Conservation (phyloP, 257 asterid genomes). For the Parsonsia alboflavescens region DNA sequence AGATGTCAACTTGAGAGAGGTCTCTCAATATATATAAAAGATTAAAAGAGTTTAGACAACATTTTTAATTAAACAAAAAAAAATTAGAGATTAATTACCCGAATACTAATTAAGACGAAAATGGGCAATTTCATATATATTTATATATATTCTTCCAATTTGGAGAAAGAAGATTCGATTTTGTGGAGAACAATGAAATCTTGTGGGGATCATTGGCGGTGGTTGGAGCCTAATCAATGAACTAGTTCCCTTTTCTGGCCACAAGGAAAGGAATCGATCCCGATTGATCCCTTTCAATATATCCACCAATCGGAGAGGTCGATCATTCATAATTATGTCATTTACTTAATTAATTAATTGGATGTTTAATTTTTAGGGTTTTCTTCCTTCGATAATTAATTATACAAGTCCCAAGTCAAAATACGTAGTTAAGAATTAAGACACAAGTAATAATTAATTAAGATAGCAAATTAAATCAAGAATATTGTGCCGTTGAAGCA, state of each 20-base stretch:
- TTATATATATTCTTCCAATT: neutral
- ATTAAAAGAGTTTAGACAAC: neutral
- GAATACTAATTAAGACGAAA: neutral
- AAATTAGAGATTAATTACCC: too few species aligned
- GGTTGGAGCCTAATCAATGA: slow-evolving; percentile 10
- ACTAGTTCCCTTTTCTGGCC: neutral
- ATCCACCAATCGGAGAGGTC: neutral
- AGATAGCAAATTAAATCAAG: neutral
- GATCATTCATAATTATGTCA: neutral
- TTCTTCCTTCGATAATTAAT: neutral
- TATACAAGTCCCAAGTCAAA: neutral
- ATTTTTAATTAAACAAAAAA: neutral
- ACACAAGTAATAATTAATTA: too few species aligned
- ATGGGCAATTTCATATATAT: neutral
- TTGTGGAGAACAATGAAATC: neutral
- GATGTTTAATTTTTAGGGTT: neutral
- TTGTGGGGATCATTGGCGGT: slow-evolving; percentile 16
- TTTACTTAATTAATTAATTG: neutral
- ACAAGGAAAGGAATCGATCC: neutral
- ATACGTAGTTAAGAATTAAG: neutral
- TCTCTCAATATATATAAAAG: too few species aligned
- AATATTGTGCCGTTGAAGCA: neutral
- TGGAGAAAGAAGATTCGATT: neutral
- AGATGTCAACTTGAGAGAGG: neutral
- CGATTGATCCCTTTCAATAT: neutral